Conservation (phyloP, 164 flowering plant species). For the Liriodendron chinense region DNA sequence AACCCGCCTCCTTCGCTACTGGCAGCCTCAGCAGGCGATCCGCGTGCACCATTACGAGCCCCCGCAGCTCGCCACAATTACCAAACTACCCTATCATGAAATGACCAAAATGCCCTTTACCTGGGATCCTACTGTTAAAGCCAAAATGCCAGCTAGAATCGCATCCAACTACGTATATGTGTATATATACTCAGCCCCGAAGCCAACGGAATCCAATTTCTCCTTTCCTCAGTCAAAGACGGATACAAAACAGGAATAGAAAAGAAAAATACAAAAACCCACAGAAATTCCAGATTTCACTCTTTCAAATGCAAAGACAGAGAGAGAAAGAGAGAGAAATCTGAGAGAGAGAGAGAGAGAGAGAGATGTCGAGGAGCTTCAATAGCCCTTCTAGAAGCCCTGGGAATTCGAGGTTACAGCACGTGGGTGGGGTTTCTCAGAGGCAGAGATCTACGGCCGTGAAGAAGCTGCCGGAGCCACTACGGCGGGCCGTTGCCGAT, state of each 20-base stretch:
- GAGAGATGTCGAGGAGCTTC: conserved; percentile 2
- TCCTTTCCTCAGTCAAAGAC: neutral
- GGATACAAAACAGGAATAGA: neutral
- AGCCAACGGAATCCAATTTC: neutral
- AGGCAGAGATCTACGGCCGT: conserved; percentile 72
- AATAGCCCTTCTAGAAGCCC: conserved; percentile 11
- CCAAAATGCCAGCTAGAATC: neutral
- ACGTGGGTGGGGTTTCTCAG: conserved; percentile 32
- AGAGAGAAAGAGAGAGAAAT: neutral
- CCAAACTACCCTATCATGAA: neutral
- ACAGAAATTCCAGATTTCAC: neutral
- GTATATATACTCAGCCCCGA: no score
- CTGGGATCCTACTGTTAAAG: neutral
- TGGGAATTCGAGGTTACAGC: conserved; percentile 11
- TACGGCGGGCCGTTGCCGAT: conserved; percentile 91
- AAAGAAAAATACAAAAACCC: neutral
- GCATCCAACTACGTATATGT: no score
- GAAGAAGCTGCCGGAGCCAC: conserved; percentile 91
- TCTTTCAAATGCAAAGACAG: conserved; percentile 6
- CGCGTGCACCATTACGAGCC: no score
- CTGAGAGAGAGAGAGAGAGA: neutral
- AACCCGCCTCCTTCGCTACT: no score
- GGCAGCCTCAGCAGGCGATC: no score
- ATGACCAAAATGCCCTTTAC: neutral
- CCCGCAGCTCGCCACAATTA: no score